Evolutionary conservation across 305 asterid genomes (phyloP), one percentile per base, ranked within the genome.

Genomic region (Solanum aculeatissimum): DNA sequence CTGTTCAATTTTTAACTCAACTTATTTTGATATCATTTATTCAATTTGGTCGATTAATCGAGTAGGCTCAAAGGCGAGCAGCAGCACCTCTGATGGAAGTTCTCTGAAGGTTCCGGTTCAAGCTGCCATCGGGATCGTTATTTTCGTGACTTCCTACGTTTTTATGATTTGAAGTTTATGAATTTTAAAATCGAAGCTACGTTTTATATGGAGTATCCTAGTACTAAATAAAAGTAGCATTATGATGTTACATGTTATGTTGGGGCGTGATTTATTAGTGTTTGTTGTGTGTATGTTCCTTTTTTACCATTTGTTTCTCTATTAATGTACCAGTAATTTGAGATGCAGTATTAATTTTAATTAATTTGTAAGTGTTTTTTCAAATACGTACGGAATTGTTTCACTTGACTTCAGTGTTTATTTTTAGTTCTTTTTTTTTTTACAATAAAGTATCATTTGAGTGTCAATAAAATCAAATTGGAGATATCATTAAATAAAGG

Each of bases 51-150:
- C 27, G 3, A 3, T 8, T 35, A 49, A 84, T 84, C 23, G 47
- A 51, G 32, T 83, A 90, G 93, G 93, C 38, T 89, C 93, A 15
- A 90, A 88, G 89, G 68, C 91, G 13, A 77, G 47, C 82, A 89
- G 86, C 62, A 12, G 85, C 45, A 68, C 88, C 53, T 86, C 91
- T 9, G 40, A 83, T 25, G 91, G 88, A 82, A 85, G 87, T 85
- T 63, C 78, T 35, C 74, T 23, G 35, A 86, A 51, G 40, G 81
- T 74, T 63, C 21, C 80, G 3, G 42, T 84, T 85, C 82, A 58
- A 80, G 82, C 40, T 77, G 63, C 84, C 55, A 40, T 42, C 19
- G 83, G 86, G 60, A 58, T 86, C 65, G 4, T 86, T 32, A 45
- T 90, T 85, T 85, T 90, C 84, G 43, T 88, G 63, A 7, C 63